Conservation (phyloP, 1,284 basidiomycete genomes). For the Microbotryum saponariae region DNA sequence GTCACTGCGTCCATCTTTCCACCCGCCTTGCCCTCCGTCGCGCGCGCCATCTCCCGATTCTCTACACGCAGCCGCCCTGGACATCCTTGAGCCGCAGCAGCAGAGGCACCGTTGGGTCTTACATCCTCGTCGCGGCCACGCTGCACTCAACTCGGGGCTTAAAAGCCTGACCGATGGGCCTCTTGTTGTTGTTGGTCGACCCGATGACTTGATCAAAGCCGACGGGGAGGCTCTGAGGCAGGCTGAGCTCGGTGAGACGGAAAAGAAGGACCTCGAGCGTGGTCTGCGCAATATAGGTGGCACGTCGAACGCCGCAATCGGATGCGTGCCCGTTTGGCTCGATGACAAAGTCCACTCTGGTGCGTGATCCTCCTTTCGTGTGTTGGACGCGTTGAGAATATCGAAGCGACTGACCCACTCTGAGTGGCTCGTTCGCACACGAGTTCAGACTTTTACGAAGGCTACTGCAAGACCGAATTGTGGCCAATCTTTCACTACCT, state of each 20-base stretch:
- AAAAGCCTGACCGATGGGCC: slow-evolving; percentile 69
- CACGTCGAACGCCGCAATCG: slow-evolving; percentile 21
- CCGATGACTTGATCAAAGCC: slow-evolving; percentile 65
- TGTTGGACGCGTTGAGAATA: too few relatives aligned
- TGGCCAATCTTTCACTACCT: slow-evolving; percentile 99
- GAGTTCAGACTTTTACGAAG: slow-evolving; percentile 43
- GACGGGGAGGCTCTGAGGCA: slow-evolving; percentile 37
- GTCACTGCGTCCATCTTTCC: slow-evolving; percentile 24
- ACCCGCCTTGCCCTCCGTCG: slow-evolving; percentile 28
- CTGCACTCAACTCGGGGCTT: slow-evolving; percentile 92
- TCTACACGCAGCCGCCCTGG: slow-evolving; percentile 1
- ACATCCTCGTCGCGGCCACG: slow-evolving; percentile 74
- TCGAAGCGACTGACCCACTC: too few relatives aligned
- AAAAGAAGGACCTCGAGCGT: slow-evolving; percentile 29
- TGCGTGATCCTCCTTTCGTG: neutral
- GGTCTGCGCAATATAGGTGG: slow-evolving; percentile 26
- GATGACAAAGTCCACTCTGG: slow-evolving; percentile 29
- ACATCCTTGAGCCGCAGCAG: slow-evolving; percentile 1
- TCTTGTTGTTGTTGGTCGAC: slow-evolving; percentile 89
- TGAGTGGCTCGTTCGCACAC: slow-evolving; percentile 13
- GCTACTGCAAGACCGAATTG: slow-evolving; percentile 79
- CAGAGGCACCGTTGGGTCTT: slow-evolving; percentile 58
- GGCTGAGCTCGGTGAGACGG: slow-evolving; percentile 20
- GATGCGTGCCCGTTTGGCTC: slow-evolving; percentile 32
- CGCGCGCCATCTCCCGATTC: slow-evolving; percentile 18